A percentile compares a stretch with the other conserved stretches of the same genome.
These are phyloP conservation scores for Linum usitatissimum DNA, from an alignment of 345 rosid species.

Conservation along the genomic window DNA sequence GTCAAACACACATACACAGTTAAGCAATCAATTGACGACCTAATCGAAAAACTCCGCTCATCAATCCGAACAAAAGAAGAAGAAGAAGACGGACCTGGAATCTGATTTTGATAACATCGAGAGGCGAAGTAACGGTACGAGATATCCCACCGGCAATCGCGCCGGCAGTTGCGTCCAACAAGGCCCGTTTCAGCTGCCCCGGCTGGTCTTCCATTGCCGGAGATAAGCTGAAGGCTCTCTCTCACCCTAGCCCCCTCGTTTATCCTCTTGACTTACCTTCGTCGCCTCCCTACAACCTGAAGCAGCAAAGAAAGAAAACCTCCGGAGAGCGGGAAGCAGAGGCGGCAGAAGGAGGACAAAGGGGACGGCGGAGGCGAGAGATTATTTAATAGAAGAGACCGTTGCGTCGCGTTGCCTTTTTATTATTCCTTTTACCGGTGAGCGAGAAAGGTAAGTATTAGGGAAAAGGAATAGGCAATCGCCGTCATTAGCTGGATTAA, in stretches of 20 bases:
- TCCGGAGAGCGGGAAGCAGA: neutral
- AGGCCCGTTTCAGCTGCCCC: slow-evolving; percentile 60
- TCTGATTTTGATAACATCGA: slow-evolving; percentile 94
- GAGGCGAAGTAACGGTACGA: slow-evolving; percentile 89
- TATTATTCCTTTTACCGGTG: neutral
- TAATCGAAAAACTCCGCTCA: neutral
- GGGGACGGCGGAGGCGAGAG: neutral
- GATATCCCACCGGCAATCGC: slow-evolving; percentile 75
- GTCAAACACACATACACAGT: neutral
- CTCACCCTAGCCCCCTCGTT: neutral
- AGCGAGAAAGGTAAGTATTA: no score
- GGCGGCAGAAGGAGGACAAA: neutral
- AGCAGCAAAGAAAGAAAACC: neutral
- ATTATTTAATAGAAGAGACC: neutral
- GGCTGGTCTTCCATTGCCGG: slow-evolving; percentile 43
- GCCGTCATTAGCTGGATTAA: neutral
- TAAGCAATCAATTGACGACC: neutral
- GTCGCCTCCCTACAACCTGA: neutral
- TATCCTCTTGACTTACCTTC: neutral
- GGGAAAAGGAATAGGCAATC: neutral
- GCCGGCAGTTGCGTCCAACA: slow-evolving; percentile 59
- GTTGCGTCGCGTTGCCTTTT: neutral
- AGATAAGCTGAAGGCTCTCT: slow-evolving; percentile 15
- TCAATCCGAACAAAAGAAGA: slow-evolving; percentile 2
- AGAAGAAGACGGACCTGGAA: slow-evolving; percentile 58